A percentile compares a stretch with the other conserved stretches of the same genome.
Evolutionary conservation across 2,329 filamentous ascomycete genomes (phyloP).

Genomic region (Parastagonospora avenae): DNA sequence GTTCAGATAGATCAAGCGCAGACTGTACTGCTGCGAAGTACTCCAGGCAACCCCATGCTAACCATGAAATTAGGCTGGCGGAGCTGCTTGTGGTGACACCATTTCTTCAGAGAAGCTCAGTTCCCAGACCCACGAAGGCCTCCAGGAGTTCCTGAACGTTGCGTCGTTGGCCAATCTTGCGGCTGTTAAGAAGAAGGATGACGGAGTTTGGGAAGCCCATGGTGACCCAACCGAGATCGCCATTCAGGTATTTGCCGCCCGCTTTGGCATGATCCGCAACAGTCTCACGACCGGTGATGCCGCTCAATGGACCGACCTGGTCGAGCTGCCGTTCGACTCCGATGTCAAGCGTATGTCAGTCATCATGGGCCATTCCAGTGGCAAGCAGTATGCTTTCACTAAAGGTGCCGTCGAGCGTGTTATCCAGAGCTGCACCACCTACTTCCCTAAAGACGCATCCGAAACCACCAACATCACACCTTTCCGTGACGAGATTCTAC

Average conservation of each 20-base stretch:
- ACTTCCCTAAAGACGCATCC: constrained; percentile 53
- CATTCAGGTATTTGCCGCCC: constrained; percentile 73
- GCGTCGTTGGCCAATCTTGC: constrained; percentile 57
- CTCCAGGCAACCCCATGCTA: too few species aligned
- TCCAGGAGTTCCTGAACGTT: constrained; percentile 43
- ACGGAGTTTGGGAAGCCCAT: constrained; percentile 46
- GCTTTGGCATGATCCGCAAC: constrained; percentile 68
- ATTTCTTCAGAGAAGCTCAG: constrained; percentile 27
- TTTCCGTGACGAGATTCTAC: constrained; percentile 62
- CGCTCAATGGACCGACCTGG: constrained; percentile 48
- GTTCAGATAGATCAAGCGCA: too few species aligned
- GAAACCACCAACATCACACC: constrained; percentile 52
- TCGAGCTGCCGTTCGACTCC: constrained; percentile 76
- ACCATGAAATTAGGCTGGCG: constrained; percentile 7
- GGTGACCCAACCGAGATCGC: constrained; percentile 68
- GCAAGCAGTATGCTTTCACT: constrained; percentile 57
- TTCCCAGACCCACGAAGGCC: constrained; percentile 20
- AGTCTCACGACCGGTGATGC: constrained; percentile 51
- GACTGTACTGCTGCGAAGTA: too few species aligned
- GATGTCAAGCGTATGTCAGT: constrained; percentile 79
- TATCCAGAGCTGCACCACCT: constrained; percentile 64
- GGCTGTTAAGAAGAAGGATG: constrained; percentile 53
- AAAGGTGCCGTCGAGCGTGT: constrained; percentile 74
- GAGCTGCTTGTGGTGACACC: constrained; percentile 14
- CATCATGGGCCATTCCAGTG: constrained; percentile 58